Base-by-base conservation (phyloP, 2,329 filamentous ascomycete species). In the Trichoderma sp. region DNA sequence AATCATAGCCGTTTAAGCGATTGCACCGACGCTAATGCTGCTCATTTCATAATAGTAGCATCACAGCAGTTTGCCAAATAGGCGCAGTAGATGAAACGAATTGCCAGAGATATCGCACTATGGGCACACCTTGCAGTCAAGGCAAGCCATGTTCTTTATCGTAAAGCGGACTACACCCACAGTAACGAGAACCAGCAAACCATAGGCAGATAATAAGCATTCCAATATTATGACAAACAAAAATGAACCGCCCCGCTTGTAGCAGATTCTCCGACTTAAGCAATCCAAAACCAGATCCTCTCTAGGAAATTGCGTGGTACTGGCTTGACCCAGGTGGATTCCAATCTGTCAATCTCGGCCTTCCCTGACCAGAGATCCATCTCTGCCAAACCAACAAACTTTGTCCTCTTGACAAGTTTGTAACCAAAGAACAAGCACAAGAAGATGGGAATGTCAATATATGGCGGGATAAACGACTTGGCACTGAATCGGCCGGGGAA, bases 381-480 rank as follows among this genome's bases (percentile, higher is more conserved):
- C 10, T 80, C 77, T 4, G 72, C 69, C 1, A 79, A 45, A 57
- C 74, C 74, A 4, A 80, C 78, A 48, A 80, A 72, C 68, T 84
- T 87, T 0, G 88, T 90, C 73, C 81, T 83, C 77, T 90, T 89
- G 64, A 87, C 72, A 9, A 91, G 45, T 76, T 93, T 93, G 84
- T 91, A 92, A 2, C 86, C 71, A 2, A 75, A 58, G 73, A 86
- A 92, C 1, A 93, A 77, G 1, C 84, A 71, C 0, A 87, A 84
- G 73, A 92, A 92, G 37, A 92, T 82, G 5, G 87, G 87, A 37
- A 92, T 86, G 79, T 90, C 90, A 69, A 90, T 86, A 73, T 92
- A 92, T 0, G 81, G 80, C 72, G 91, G 90, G 60, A 93, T 78
- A 75, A 93, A 93, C 1, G 77, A 77, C 72, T 77, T 79, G 25